A percentile compares a stretch with the other conserved stretches of the same genome.
phyloP scores from a whole-genome alignment of 352 stramenopile species.

The Phytophthora multivora region DNA sequence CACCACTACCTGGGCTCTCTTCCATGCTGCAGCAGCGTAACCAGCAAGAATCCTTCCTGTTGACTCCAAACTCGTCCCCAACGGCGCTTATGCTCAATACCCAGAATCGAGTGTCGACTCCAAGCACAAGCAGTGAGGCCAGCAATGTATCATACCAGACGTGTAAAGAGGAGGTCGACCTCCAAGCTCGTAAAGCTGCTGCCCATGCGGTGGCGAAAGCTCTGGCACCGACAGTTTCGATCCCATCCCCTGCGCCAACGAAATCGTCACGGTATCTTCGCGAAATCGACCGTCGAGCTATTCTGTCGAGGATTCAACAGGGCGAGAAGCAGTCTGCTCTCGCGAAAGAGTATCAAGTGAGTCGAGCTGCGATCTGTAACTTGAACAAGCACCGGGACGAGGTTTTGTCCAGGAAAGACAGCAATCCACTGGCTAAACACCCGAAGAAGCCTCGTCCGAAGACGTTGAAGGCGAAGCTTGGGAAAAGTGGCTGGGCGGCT shows the following conservation, averaged over 20 bases:
- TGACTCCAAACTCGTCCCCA: constrained; percentile 6
- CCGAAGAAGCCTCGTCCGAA: constrained; percentile 50
- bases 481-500: constrained; percentile 11
- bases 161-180: no score
- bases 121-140: constrained; percentile 21
- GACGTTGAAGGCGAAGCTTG: constrained; percentile 18
- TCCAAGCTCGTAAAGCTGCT: constrained; percentile 8
- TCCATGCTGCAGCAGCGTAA: constrained; percentile 28
- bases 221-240: constrained; percentile 2
- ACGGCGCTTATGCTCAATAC: not conserved
- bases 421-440: constrained; percentile 62
- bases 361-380: constrained; percentile 66
- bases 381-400: constrained; percentile 61
- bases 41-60: constrained; percentile 8
- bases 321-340: constrained; percentile 70
- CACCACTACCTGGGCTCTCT: constrained; percentile 26
- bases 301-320: constrained; percentile 52
- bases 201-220: not conserved
- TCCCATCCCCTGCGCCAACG: not conserved
- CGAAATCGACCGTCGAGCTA: constrained; percentile 64
- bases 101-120: not conserved
- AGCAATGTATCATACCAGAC: not conserved
- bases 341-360: constrained; percentile 71
- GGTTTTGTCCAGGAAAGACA: constrained; percentile 48
- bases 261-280: constrained; percentile 66